Conservation (phyloP, 441 rosid species). For the Adansonia rubrostipa region DNA sequence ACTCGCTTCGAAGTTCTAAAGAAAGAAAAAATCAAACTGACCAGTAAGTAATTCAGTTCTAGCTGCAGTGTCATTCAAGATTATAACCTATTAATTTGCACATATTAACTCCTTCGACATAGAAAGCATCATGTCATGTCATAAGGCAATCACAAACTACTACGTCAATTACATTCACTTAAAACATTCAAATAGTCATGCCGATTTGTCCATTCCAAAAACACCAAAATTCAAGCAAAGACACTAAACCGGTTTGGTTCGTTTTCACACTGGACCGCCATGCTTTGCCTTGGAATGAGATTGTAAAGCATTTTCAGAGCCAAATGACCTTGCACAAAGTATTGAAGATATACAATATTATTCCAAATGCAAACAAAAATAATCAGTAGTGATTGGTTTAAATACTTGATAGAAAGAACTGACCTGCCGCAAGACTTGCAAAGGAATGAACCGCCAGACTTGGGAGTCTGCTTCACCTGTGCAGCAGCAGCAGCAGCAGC, state of each 20-base stretch:
- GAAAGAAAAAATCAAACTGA: not conserved
- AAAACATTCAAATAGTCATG: not conserved
- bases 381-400: not conserved
- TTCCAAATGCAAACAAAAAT: not conserved
- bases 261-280: slow-evolving; percentile 41
- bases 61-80: not conserved
- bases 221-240: not conserved
- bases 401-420: too few relatives aligned
- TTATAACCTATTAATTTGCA: not conserved
- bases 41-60: not conserved
- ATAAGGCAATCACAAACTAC: not conserved
- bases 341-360: not conserved
- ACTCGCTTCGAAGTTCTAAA: not conserved
- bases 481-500: slow-evolving; percentile 37
- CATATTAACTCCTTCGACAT: not conserved
- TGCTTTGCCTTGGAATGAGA: slow-evolving; percentile 84
- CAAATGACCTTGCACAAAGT: slow-evolving; percentile 49
- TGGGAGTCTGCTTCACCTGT: slow-evolving; percentile 46
- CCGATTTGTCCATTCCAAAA: not conserved
- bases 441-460: slow-evolving; percentile 41
- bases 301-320: slow-evolving; percentile 68
- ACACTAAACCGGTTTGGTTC: too few relatives aligned
- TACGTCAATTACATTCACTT: not conserved
- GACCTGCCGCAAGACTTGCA: slow-evolving; percentile 76
- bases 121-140: not conserved